phyloP scores from a whole-genome alignment of 2,329 filamentous ascomycete genomes.

The Colletotrichum tropicale region DNA sequence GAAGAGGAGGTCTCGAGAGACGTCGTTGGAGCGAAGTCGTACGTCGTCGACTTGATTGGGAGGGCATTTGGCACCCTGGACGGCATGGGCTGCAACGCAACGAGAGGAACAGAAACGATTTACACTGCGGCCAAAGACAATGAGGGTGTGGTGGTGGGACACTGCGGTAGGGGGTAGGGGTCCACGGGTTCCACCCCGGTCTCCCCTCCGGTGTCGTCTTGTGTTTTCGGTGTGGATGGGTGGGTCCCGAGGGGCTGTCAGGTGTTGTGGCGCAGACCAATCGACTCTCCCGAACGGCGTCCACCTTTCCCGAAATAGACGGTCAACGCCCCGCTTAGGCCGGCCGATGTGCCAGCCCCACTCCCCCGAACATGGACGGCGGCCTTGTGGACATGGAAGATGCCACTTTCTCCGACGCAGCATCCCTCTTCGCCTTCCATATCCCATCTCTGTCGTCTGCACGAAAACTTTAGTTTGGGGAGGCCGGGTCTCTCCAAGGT shows the following conservation, averaged over 20 bases:
- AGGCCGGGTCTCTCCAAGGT: background rate
- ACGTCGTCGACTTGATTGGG: constrained; percentile 14
- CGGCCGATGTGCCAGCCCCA: constrained; percentile 6
- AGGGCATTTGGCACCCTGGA: background rate
- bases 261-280: constrained; percentile 42
- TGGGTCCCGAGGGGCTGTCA: constrained; percentile 36
- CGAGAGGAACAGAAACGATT: background rate
- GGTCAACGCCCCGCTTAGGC: background rate
- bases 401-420: constrained; percentile 3
- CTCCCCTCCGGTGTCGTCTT: background rate
- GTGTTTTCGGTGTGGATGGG: constrained; percentile 19
- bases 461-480: background rate
- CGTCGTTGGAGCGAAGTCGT: background rate
- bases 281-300: constrained; percentile 20
- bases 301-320: constrained; percentile 16
- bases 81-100: background rate
- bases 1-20: background rate
- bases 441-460: background rate
- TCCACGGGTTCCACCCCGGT: background rate
- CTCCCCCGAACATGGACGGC: background rate
- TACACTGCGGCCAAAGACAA: background rate
- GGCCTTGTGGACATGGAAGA: background rate
- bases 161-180: background rate
- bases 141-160: background rate
- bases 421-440: background rate